Base-by-base conservation (phyloP, 2,329 filamentous ascomycete genomes). In the Pseudogymnoascus sp. region DNA sequence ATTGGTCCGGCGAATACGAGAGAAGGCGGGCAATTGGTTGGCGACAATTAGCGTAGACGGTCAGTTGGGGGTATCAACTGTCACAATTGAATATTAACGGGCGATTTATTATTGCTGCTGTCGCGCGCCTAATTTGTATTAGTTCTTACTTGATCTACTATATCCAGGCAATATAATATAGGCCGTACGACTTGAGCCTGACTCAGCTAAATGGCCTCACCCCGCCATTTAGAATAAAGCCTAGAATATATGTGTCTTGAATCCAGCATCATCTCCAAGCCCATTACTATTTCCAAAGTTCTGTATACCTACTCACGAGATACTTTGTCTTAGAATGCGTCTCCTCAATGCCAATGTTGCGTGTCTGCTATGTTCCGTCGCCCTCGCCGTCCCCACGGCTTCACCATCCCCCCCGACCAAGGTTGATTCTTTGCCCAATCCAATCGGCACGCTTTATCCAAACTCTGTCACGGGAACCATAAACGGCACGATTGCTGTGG, bases 401-500 rank as follows among this genome's bases (percentile, higher is more conserved):
- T 31, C 26, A 53, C 14, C 16, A 31, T 31, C 47, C 31, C 16
- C 47, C 24, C 26, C 26, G 16, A 31, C 26, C 14, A 10, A 2
- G 6, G 26, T 53, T 31, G 67, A 68, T 26, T 70, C 67, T n/a
- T 60, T 65, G 40, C 75, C 78, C n/a, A 84, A 85, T 64, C 78
- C 80, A 4, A 77, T 83, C 65, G 76, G 76, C 2, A 71, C 74
- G 4, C 63, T 74, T 19, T 82, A 81, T 64, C 80, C 80, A 1
- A 72, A 75, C 31, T 75, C 78, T 29, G 76, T 79, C 11, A 84
- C 80, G 0, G 82, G 82, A 2, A 80, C 80, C 0, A 71, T 84
- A 24, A 85, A 85, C 70, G 79, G 78, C 50, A 84, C 82, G 0
- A 72, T 82, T 1, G 74, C 77, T 19, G 75, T 84, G 38, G 70